Base-by-base conservation (phyloP, 345 rosid species). In the Leavenworthia alabamica region DNA sequence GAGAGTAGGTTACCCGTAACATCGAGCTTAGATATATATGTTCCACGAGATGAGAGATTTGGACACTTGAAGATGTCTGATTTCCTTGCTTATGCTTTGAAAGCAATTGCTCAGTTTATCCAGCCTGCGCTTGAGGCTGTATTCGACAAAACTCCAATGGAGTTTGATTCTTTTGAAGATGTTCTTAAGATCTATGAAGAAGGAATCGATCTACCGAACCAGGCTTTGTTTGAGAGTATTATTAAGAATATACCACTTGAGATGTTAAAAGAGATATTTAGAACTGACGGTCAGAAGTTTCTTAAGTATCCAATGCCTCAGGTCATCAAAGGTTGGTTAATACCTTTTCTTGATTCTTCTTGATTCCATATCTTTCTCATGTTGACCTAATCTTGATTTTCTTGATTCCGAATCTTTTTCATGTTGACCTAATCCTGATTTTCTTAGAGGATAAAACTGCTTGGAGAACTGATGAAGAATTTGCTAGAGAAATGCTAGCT, bases 11-110 rank as follows among this genome's bases (percentile, higher is more conserved):
- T 78, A 33, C 77, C 78, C 0, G 4, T 80, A 23, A 50, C 65
- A 0, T 27, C 29, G 15, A 79, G 82, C 73, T 27, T 86, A 24
- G 71, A 72, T 71, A 71, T 83, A 31, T 83, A 90, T 41, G 86
- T 90, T n/a, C 97, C 97, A 0, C 68, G 95, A 63, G 97, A 90
- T 28, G 97, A 90, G 71, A 74, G 82, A 45, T 90, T 86, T 62
- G 79, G 90, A 53, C 90, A 78, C 46, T 37, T 80, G 69, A 90
- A 90, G 79, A 64, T 80, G 80, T 68, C 86, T n/a, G 85, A 82
- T 46, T 81, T 86, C 49, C 75, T 89, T 3, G 81, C 74, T 5
- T 75, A 76, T 63, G 82, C 79, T 41, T 52, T 86, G 15, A 81
- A 83, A 74, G 68, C 88, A 0, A 43, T 86, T 0, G 81, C 70